Percentiles rank a stretch among this genome's conserved stretches.
Conservation (phyloP, 1,284 basidiomycete species). For the Ganoderma sp. region DNA sequence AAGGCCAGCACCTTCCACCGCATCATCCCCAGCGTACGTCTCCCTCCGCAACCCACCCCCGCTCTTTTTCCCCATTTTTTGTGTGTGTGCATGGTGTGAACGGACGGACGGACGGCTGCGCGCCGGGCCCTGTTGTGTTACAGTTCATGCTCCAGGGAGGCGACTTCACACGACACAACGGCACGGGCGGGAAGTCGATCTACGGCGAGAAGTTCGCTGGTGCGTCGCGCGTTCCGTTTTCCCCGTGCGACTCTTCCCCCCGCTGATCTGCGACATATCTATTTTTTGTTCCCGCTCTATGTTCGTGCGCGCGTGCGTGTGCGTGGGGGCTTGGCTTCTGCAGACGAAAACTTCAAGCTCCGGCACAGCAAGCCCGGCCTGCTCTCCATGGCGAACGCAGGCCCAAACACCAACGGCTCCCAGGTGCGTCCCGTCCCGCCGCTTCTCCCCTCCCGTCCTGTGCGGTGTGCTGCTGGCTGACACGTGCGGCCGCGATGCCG, state of each 20-base stretch:
- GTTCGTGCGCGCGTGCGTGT: background rate
- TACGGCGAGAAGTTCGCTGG: conserved; percentile 84
- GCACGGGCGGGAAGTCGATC: conserved; percentile 86
- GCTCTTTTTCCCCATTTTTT: background rate
- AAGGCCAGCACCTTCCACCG: conserved; percentile 81
- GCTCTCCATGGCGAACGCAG: conserved; percentile 91
- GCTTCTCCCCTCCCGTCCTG: background rate
- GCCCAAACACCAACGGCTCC: conserved; percentile 74
- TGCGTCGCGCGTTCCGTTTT: conserved; percentile 42
- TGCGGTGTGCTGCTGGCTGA: background rate
- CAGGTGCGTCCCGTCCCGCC: conserved; percentile 50
- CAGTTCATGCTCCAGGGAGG: conserved; percentile 90
- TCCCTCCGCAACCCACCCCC: too few relatives aligned
- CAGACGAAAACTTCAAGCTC: conserved; percentile 87
- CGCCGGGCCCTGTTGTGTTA: background rate
- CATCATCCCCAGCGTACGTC: conserved; percentile 69
- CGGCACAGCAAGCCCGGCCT: conserved; percentile 84
- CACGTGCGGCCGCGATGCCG: background rate
- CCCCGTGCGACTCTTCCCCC: background rate
- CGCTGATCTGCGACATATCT: background rate
- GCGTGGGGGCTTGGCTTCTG: background rate
- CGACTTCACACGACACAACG: conserved; percentile 63
- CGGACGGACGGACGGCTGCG: background rate
- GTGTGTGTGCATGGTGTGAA: background rate
- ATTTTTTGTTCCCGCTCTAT: background rate